Evolutionary conservation across 495 filamentous ascomycete genomes (phyloP).

Genomic region (Hypomontagnella submonticulosa): DNA sequence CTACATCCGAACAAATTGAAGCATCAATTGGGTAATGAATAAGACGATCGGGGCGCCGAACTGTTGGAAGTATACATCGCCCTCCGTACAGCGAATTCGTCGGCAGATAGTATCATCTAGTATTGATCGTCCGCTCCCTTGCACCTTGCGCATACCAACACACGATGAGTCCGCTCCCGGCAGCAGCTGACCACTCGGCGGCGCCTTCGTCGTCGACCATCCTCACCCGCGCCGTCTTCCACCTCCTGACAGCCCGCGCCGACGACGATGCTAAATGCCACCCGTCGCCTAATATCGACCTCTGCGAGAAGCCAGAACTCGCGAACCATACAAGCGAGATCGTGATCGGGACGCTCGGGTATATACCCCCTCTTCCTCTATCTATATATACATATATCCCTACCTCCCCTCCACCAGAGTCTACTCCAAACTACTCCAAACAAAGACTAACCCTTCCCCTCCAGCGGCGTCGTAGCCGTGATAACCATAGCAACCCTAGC

Average conservation of each 20-base stretch:
- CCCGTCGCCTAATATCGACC: conserved; percentile 44
- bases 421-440: not conserved
- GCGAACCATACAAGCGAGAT: conserved; percentile 27
- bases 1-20: conserved; percentile 20
- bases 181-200: conserved; percentile 5
- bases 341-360: conserved; percentile 38
- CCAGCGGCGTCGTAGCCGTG: conserved; percentile 41
- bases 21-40: conserved; percentile 28
- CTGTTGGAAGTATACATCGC: conserved; percentile 17
- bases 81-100: not conserved
- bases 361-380: conserved; percentile 2
- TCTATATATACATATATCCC: not conserved
- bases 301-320: conserved; percentile 45
- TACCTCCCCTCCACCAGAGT: not conserved
- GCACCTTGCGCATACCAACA: not conserved
- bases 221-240: not conserved
- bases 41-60: conserved; percentile 15
- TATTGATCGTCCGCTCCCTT: conserved; percentile 1
- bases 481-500: conserved; percentile 24
- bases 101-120: not conserved
- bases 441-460: not conserved
- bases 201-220: conserved; percentile 3
- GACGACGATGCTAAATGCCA: conserved; percentile 40
- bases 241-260: conserved; percentile 21
- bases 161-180: conserved; percentile 36